Base-by-base conservation (phyloP, 1,284 basidiomycete genomes). In the Ceratobasidium sp. region DNA sequence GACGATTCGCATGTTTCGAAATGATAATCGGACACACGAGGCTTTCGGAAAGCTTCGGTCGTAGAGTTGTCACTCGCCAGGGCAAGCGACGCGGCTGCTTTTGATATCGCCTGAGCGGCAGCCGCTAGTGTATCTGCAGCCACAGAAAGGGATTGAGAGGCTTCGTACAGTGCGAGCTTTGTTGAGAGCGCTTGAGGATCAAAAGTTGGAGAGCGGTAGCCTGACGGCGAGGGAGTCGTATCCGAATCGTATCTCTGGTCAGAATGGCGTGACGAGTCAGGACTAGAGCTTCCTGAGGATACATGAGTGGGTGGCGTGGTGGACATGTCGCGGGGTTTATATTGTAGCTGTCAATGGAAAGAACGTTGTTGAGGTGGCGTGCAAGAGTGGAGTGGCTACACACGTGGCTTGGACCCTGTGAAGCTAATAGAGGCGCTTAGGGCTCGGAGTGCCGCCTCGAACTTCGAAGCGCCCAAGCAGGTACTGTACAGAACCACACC, bases 161-260 rank as follows among this genome's bases (percentile, higher is more conserved):
- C 69, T 39, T 72, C 41, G 29, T 59, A 29, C 6, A 72, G 22
- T 14, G 69, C 54, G 2, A 72, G 46, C 46, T 51, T 72, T 1
- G 22, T n/a, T 0, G 69, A 49, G 8, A 72, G 46, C 19, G 13
- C 8, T 29, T 61, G 6, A 11, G 69, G 69, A 27, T 72, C 56
- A 43, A 72, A 34, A 7, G 1, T 2, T 37, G 54, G 69, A 34
- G 43, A 58, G 7, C 43, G 54, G 19, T 59, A 43, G 27, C 56
- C 69, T 24, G 69, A 72, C 37, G 69, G 69, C 9, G 69, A 72
- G 22, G 69, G 69, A 22, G 69, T 72, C 11, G 69, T 61, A 22
- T 72, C 69, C 22, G 69, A 72, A 31, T 72, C 41, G 22, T 34
- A n/a, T 37, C 16, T 43, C 27, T n/a, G 19, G 43, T 13, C 19